Conservation (phyloP, 257 asterid genomes). For the Paraleonurus japonicus region DNA sequence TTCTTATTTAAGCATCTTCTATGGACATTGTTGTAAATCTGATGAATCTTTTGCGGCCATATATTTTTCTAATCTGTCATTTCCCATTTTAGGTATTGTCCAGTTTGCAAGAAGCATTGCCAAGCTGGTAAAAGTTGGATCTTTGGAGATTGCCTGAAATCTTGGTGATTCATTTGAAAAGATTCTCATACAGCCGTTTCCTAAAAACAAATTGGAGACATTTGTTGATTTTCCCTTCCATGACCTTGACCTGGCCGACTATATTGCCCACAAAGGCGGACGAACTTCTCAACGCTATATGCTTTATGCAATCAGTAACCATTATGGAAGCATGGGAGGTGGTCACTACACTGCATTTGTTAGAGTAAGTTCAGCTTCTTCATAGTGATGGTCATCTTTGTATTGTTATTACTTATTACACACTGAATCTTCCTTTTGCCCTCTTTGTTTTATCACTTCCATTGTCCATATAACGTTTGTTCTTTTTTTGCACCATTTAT, state of each 20-base stretch:
- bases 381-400: not conserved
- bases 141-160: slow-evolving; percentile 94
- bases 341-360: slow-evolving; percentile 92
- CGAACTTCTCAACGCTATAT: slow-evolving; percentile 53
- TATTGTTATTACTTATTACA: not conserved
- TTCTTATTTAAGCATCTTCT: slow-evolving; percentile 12
- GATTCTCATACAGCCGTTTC: slow-evolving; percentile 77
- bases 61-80: slow-evolving; percentile 26
- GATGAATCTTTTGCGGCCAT: slow-evolving; percentile 15
- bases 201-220: slow-evolving; percentile 81
- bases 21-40: not conserved
- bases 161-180: slow-evolving; percentile 86
- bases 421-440: not conserved
- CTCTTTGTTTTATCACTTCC: not conserved
- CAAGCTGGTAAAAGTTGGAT: slow-evolving; percentile 91
- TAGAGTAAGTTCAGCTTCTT: slow-evolving; percentile 57
- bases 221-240: slow-evolving; percentile 79
- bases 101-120: slow-evolving; percentile 79
- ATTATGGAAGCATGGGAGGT: slow-evolving; percentile 92
- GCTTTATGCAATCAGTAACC: slow-evolving; percentile 91
- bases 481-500: not conserved
- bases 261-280: slow-evolving; percentile 57
- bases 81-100: slow-evolving; percentile 63
- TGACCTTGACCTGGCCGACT: slow-evolving; percentile 70
- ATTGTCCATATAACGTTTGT: not conserved